A percentile compares a stretch with the other conserved stretches of the same genome.
Conservation (phyloP, 2,329 filamentous ascomycete genomes). For the Pseudocercospora vitis region DNA sequence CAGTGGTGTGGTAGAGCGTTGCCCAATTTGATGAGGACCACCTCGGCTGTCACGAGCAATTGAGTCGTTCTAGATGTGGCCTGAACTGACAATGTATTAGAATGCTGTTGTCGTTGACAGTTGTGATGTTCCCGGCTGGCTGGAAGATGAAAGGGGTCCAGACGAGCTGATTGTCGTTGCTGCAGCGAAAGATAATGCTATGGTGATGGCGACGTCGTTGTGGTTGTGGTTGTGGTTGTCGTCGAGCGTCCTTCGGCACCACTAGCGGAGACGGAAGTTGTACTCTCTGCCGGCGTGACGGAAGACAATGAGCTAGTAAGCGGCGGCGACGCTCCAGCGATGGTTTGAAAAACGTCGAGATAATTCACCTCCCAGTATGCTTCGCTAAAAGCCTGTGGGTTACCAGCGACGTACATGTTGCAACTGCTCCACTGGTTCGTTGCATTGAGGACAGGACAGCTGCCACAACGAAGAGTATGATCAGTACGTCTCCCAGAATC, state of each 20-base stretch:
- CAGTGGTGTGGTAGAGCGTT: too few species aligned
- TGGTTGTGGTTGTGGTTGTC: constrained; percentile 17
- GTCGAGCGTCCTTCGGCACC: constrained; percentile 23
- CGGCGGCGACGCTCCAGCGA: constrained; percentile 16
- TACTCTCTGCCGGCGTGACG: constrained; percentile 22
- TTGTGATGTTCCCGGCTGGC: too few species aligned
- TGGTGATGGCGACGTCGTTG: constrained; percentile 10
- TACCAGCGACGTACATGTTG: constrained; percentile 23
- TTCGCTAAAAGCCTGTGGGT: constrained; percentile 33
- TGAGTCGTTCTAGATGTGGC: too few species aligned
- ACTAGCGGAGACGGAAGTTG: constrained; percentile 23
- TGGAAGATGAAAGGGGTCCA: too few species aligned
- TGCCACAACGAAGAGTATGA: too few species aligned
- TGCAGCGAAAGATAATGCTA: neutral
- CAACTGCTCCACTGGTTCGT: constrained; percentile 37
- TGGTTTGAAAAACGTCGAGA: constrained; percentile 39
- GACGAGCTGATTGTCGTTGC: neutral
- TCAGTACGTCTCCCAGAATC: too few species aligned
- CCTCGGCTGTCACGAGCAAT: neutral
- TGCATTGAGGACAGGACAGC: constrained; percentile 30
- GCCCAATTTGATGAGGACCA: constrained; percentile 1
- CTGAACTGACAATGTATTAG: too few species aligned
- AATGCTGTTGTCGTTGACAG: too few species aligned
- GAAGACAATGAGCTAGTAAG: constrained; percentile 19
- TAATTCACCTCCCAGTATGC: constrained; percentile 45